A percentile compares a stretch with the other conserved stretches of the same genome.
phyloP scores from a whole-genome alignment of 73 alveolate genomes.

The Paramecium sexaurelia region DNA sequence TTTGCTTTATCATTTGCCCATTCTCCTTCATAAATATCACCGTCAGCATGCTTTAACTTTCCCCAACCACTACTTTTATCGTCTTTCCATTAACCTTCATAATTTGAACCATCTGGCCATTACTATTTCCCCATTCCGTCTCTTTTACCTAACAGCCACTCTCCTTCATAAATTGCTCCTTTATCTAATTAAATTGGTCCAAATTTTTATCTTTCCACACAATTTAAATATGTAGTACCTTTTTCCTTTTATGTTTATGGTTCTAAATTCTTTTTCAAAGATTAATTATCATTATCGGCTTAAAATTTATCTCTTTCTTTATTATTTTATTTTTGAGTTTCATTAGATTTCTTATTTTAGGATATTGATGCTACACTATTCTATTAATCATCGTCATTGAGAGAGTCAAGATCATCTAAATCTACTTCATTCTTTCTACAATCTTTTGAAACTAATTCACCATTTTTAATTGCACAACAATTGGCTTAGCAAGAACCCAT shows the following conservation, averaged over 20 bases:
- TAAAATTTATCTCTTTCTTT: conserved; percentile 44
- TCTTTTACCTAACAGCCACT: conserved; percentile 71
- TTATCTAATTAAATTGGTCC: conserved; percentile 68
- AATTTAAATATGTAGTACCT: not conserved
- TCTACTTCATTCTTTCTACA: not conserved
- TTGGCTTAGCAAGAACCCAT: not conserved
- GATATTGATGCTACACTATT: not conserved
- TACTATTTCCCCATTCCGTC: conserved; percentile 75
- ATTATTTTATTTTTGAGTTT: not conserved
- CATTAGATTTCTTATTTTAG: not conserved
- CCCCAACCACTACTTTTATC: conserved; percentile 64
- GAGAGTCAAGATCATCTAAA: not conserved
- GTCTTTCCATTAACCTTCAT: conserved; percentile 68
- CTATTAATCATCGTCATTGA: not conserved
- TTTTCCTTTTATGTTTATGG: not conserved
- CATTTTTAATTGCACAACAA: not conserved
- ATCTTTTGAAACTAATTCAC: not conserved
- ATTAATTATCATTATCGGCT: not conserved
- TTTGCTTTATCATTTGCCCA: conserved; percentile 75
- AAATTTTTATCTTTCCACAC: conserved; percentile 64
- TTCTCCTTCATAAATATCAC: conserved; percentile 74
- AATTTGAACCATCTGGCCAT: conserved; percentile 79
- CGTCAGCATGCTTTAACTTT: conserved; percentile 61
- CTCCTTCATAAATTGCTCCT: conserved; percentile 76
- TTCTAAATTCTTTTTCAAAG: conserved; percentile 10